Evolutionary conservation across 805 yeast species (phyloP).

Genomic region (Ogataea pilisensis): DNA sequence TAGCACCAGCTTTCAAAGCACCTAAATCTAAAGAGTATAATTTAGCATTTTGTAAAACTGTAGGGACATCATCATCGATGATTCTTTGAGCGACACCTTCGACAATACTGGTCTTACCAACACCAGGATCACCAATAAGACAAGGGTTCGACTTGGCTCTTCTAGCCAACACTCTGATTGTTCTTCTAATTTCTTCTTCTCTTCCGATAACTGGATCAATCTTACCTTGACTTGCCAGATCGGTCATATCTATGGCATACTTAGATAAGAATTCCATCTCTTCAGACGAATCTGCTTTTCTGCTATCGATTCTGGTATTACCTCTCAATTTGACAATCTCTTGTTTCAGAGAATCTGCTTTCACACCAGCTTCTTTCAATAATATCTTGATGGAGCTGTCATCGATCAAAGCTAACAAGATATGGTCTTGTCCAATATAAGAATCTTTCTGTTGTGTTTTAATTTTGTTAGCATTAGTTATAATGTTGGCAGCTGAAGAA

Average conservation of each 20-base stretch:
- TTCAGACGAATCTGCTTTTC: constrained; percentile 88
- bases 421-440: constrained; percentile 91
- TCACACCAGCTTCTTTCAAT: constrained; percentile 68
- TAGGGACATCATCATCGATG: constrained; percentile 92
- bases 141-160: constrained; percentile 97
- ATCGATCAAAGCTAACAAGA: constrained; percentile 78
- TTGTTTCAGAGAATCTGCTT: constrained; percentile 65
- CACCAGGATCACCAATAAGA: constrained; percentile 98
- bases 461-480: constrained; percentile 71
- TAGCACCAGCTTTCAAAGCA: constrained; percentile 97
- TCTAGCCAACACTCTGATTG: constrained; percentile 93
- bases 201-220: constrained; percentile 98
- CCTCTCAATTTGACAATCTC: constrained; percentile 85
- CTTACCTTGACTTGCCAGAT: constrained; percentile 88
- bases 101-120: constrained; percentile 96
- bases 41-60: constrained; percentile 73
- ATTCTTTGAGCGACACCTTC: constrained; percentile 99
- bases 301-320: constrained; percentile 83
- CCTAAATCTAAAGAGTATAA: constrained; percentile 90
- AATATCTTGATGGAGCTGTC: constrained; percentile 67
- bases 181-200: constrained; percentile 95
- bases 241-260: constrained; percentile 92
- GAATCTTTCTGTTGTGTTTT: constrained; percentile 86
- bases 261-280: constrained; percentile 79
- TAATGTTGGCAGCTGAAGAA: constrained; percentile 68